These are phyloP conservation scores for Austroboletus eburneus DNA, from an alignment of 768 basidiomycete genomes.

Conservation along the genomic window DNA sequence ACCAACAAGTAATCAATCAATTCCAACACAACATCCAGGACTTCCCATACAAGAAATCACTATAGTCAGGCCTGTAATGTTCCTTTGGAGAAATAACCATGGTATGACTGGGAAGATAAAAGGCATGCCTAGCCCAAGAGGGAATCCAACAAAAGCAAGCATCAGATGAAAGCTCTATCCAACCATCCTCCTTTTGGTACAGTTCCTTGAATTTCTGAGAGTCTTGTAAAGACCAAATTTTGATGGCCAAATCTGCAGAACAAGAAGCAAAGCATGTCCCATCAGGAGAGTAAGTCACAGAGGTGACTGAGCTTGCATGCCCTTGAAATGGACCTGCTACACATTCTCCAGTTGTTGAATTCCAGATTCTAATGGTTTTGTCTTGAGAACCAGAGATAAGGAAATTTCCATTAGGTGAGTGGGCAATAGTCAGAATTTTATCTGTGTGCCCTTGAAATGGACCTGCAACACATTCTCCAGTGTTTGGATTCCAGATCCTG, in stretches of 20 bases:
- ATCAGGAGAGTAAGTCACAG: slow-evolving; percentile 19
- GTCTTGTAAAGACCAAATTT: slow-evolving; percentile 6
- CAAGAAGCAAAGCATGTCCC: slow-evolving; percentile 14
- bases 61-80: slow-evolving; percentile 10
- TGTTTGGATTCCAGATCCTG: slow-evolving; percentile 6
- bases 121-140: slow-evolving; percentile 15
- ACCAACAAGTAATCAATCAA: background rate
- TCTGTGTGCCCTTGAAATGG: slow-evolving; percentile 18
- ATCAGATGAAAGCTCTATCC: slow-evolving; percentile 12
- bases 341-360: slow-evolving; percentile 11
- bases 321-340: slow-evolving; percentile 18
- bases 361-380: slow-evolving; percentile 22
- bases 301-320: slow-evolving; percentile 11
- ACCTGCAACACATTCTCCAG: too few relatives aligned
- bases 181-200: slow-evolving; percentile 10
- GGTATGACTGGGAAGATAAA: slow-evolving; percentile 13
- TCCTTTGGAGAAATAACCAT: slow-evolving; percentile 11
- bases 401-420: slow-evolving; percentile 19
- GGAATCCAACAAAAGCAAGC: slow-evolving; percentile 17
- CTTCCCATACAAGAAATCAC: slow-evolving; percentile 12
- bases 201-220: background rate
- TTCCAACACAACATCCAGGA: slow-evolving; percentile 19
- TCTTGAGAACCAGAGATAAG: slow-evolving; percentile 27
- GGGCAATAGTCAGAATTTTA: slow-evolving; percentile 15
- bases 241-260: slow-evolving; percentile 15